Base-by-base conservation (phyloP, 768 basidiomycete species). In the Serpula lacrymans region DNA sequence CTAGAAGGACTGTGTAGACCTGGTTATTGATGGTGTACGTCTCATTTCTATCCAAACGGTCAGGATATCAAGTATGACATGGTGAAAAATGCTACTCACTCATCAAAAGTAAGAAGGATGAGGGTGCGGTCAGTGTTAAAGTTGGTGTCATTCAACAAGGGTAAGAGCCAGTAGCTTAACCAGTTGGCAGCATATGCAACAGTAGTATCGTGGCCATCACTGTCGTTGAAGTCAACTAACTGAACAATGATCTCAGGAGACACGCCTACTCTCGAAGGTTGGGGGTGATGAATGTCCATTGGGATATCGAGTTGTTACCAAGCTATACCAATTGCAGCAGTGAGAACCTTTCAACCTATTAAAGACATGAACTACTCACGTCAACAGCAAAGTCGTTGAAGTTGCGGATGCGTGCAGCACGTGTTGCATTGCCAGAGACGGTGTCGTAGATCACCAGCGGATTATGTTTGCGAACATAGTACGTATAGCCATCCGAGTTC, bases 351-450 rank as follows among this genome's bases (percentile, higher is more conserved):
- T 24, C 17, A 3, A 13, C 22, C 17, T 17, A 24, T 24, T 9
- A 46, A 7, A 16, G 16, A 10, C 32, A n/a, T 20, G 5, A 7
- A 14, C 26, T 13, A 43, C 54, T 6, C 12, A 80, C 57, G 47
- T 84, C 82, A 20, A 64, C 59, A 7, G 74, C 72, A 46, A 83
- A 79, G 53, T 82, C 68, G 41, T 81, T 82, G 53, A 80, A 82
- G 55, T 78, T 82, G 24, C 80, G 69, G 37, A 74, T 67, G 14
- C 70, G 68, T 8, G 51, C 47, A 10, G 64, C 58, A 29, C 80
- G 76, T 0, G 55, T 49, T 1, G 67, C 46, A 17, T 68, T 65
- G 22, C 57, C 53, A 3, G 72, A 65, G 22, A 82, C 61, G 0
- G 74, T 75, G 55, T 82, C 68, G 55, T 55, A 77, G 38, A 80